Evolutionary conservation across 139 green algal species (phyloP), one percentile per base, ranked within the genome.

Genomic region (Chlamydomonas schloesseri): DNA sequence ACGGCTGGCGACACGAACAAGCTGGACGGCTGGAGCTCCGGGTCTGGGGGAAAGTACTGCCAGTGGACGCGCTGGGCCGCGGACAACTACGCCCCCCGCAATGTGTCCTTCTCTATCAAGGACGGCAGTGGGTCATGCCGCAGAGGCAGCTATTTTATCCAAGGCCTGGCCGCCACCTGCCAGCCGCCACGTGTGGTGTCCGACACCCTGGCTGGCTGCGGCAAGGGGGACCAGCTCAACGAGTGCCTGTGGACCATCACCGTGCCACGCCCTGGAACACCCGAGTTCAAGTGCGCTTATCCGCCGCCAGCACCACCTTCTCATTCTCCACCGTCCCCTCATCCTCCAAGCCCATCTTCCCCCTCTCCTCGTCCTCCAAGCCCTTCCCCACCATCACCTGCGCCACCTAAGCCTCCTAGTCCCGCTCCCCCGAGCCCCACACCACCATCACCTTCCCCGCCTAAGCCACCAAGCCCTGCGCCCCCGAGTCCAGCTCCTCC

Each of bases 41-140:
- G 70, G 2, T 21, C 55, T 18, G 37, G 11, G 0, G 29, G 70
- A 34, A 57, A 75, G 70, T 75, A 75, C 37, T 75, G 70, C 20
- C 70, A 75, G 70, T 75, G 70, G 70, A 37, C 31, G 13, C 70
- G 70, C 36, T 75, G 70, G 70, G 55, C 53, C 34, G 55, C 34
- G 18, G 55, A 13, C 9, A 75, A 75, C 70, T 75, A 34, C 36
- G 37, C 17, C 36, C 34, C 70, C 8, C 34, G 55, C 34, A 42
- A 20, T 2, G 70, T 57, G 20, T 37, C 34, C 0, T 75, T 75
- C 37, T 57, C 70, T 18, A 37, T 75, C 70, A 75, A 75, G 70
- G 70, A 75, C 29, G 70, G 37, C 70, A 75, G 37, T 36, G 70
- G 70, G 9, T 18, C 70, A 11, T 75, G 70, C 42, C 6, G 42